These are phyloP conservation scores for Nakazawaea ernobii DNA, from an alignment of 805 yeast genomes.

Conservation along the genomic window DNA sequence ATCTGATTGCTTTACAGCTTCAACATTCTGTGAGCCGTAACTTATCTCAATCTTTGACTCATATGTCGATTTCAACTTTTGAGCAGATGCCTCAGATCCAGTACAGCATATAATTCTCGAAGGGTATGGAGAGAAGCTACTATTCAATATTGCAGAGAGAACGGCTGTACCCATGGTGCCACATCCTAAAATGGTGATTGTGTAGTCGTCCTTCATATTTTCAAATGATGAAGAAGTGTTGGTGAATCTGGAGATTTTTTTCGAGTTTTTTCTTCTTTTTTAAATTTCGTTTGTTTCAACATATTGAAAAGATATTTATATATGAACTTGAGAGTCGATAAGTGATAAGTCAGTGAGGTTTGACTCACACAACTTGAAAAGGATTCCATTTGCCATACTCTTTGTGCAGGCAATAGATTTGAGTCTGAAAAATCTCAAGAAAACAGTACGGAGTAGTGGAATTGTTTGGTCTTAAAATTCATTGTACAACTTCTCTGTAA, in stretches of 20 bases:
- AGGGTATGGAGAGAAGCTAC: conserved; percentile 53
- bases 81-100: conserved; percentile 44
- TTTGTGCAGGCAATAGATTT: too few relatives aligned
- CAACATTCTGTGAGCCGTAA: conserved; percentile 40
- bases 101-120: conserved; percentile 74
- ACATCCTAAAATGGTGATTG: conserved; percentile 79
- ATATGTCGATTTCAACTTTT: conserved; percentile 41
- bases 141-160: conserved; percentile 64
- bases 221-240: conserved; percentile 7
- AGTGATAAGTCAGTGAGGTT: too few relatives aligned
- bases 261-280: neutral
- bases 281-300: neutral
- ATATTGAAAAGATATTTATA: too few relatives aligned
- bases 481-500: too few relatives aligned
- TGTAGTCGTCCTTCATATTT: conserved; percentile 30
- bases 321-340: too few relatives aligned
- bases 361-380: too few relatives aligned
- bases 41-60: conserved; percentile 49
- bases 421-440: too few relatives aligned
- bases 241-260: neutral
- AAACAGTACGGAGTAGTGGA: too few relatives aligned
- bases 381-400: too few relatives aligned
- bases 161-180: conserved; percentile 97
- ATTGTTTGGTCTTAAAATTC: too few relatives aligned
- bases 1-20: conserved; percentile 59